Evolutionary conservation across 768 basidiomycete genomes (phyloP).

Genomic region (Leccinellum rugosiceps): DNA sequence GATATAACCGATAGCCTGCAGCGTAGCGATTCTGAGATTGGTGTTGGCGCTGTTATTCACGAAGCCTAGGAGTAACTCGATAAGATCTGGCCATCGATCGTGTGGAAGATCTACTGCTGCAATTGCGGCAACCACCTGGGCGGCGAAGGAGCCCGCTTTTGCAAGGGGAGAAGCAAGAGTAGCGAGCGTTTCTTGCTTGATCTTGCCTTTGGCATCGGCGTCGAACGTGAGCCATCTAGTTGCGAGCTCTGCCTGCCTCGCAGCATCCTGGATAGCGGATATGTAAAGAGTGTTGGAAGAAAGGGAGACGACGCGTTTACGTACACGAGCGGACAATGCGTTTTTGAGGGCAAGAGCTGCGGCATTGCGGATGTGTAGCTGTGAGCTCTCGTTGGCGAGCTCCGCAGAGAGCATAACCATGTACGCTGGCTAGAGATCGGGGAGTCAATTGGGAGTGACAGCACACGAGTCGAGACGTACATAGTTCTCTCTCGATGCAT

Average conservation of each 20-base stretch:
- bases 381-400: constrained; percentile 70
- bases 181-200: constrained; percentile 84
- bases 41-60: constrained; percentile 71
- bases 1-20: constrained; percentile 95
- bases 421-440: constrained; percentile 73
- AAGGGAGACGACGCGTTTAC: constrained; percentile 34
- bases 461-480: constrained; percentile 46
- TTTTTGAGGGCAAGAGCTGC: constrained; percentile 98
- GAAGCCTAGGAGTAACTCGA: constrained; percentile 83
- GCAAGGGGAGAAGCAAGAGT: constrained; percentile 70
- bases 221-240: constrained; percentile 81
- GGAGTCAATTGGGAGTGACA: constrained; percentile 8
- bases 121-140: constrained; percentile 92
- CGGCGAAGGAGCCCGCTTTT: constrained; percentile 83
- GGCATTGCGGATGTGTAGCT: constrained; percentile 83
- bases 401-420: constrained; percentile 87
- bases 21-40: constrained; percentile 78
- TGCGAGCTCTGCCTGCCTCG: constrained; percentile 72
- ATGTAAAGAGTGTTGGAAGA: constrained; percentile 15
- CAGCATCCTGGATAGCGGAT: constrained; percentile 53
- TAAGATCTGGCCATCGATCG: constrained; percentile 86
- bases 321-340: constrained; percentile 82
- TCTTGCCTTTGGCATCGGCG: constrained; percentile 63
- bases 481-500: constrained; percentile 83
- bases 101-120: constrained; percentile 89